Percentiles rank a stretch among this genome's conserved stretches.
Conservation (phyloP, 345 rosid genomes). For the Anacardium occidentale region DNA sequence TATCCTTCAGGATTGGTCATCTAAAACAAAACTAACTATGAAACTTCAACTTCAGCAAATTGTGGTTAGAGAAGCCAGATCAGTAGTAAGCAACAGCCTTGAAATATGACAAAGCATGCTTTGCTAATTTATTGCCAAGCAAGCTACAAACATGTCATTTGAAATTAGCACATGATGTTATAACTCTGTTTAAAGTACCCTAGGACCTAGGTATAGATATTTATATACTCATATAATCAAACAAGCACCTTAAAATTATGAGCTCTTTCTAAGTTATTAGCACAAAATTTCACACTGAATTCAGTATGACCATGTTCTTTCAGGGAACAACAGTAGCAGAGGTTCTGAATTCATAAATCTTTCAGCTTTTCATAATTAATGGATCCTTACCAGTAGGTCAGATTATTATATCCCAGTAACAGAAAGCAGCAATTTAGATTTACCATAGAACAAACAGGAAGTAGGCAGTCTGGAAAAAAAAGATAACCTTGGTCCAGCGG, state of each 20-base stretch:
- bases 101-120: background rate
- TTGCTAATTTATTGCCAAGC: background rate
- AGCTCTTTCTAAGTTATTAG: background rate
- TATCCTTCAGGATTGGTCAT: background rate
- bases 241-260: background rate
- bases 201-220: background rate
- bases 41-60: background rate
- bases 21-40: background rate
- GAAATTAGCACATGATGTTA: background rate
- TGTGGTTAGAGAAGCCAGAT: background rate
- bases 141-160: background rate
- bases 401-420: background rate
- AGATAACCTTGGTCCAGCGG: conserved; percentile 79
- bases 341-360: background rate
- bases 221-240: background rate
- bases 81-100: background rate
- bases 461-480: conserved; percentile 3
- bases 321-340: background rate
- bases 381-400: background rate
- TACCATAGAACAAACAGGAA: background rate
- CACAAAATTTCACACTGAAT: background rate
- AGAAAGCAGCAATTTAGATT: background rate
- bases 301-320: background rate
- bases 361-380: too few relatives aligned
- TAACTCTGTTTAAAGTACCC: too few relatives aligned